Evolutionary conservation across 208 protist species (phyloP), one percentile per base, ranked within the genome.

Genomic region (Trypanosoma conorhini): DNA sequence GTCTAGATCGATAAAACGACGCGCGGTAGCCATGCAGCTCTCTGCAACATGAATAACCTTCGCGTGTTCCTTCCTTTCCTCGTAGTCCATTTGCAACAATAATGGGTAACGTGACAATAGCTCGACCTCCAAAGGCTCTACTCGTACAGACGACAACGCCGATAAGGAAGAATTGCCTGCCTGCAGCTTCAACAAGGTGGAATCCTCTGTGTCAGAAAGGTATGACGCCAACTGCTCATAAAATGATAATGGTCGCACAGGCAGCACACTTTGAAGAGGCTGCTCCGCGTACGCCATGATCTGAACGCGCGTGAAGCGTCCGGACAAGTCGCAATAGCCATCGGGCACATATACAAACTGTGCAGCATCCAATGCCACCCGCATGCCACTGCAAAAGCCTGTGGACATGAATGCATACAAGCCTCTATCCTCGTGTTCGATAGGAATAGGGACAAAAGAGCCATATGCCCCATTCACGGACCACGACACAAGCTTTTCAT

Each of bases 1-100:
- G 60, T 94, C 92, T 12, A 97, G 74, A 72, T 95, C 88, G 48
- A 97, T 82, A 63, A 94, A 97, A 62, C 82, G 90, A 65, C 79
- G 85, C 17, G 92, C 87, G 2, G 89, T 94, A 19, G 88, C 86
- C 88, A 95, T 95, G 74, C 88, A 94, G 67, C 89, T 95, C 76
- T 97, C 92, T n/a, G 85, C 80, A 48, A 89, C 83, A 8, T 70
- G 67, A 56, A 95, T 89, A 42, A 97, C 86, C 51, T 86, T 83
- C n/a, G 70, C 72, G 67, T 89, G 83, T 56, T 54, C 42, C 44
- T 71, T 65, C 57, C 87, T 63, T 63, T 83, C 76, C 1, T 74
- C 70, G 21, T 71, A 67, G 7, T 68, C 72, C 50, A 88, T 52
- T 28, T 67, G 63, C 35, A 67, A 52, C 48, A 97, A 65, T 3